Evolutionary conservation across 2,329 filamentous ascomycete species (phyloP), one percentile per base, ranked within the genome.

Genomic region (Colletotrichum tamarilloi): DNA sequence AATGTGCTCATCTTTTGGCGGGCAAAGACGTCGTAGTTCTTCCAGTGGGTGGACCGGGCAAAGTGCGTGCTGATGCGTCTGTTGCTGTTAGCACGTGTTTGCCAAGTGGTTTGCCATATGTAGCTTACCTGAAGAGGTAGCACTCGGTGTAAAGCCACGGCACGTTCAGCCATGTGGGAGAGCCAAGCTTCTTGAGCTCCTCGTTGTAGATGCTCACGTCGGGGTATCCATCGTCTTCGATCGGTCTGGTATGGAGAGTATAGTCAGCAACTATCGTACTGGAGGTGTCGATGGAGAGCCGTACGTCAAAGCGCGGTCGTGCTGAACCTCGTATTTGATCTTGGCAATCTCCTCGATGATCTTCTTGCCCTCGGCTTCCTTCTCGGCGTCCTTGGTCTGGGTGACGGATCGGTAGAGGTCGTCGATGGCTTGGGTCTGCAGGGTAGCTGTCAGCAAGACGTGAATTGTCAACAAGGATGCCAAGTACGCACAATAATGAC

Each of bases 261-360:
- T 4, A n/a, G 38, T 42, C 38, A 42, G 74, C 55, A 49, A 49
- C 16, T 11, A 19, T 66, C 30, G 30, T 35, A 24, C 12, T 35
- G 1, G n/a, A 46, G 11, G n/a, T 28, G 19, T 49, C 3, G n/a
- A 3, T 8, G 5, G 11, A 12, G n/a, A 30, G n/a, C 70, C 89
- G 75, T 87, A 96, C 94, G 89, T 92, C 77, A 98, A 83, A 75
- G 90, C 86, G 56, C 95, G 91, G 82, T 98, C 92, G 81, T 99
- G 97, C 81, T 98, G 94, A 57, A 98, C 85, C 84, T 98, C 96
- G 84, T 98, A 98, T 85, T 99, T 99, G 78, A 99, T 88, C 76
- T 88, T 90, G 5, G 92, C 93, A 14, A 99, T 87, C 76, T 93
- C 89, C 80, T 93, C 91, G 55, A 97, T 89, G 73, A 99, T 95